Percentiles rank a stretch among this genome's conserved stretches.
These are phyloP conservation scores for Plasmodium sp. DNA, from an alignment of 169 alveolate species.

Conservation along the genomic window DNA sequence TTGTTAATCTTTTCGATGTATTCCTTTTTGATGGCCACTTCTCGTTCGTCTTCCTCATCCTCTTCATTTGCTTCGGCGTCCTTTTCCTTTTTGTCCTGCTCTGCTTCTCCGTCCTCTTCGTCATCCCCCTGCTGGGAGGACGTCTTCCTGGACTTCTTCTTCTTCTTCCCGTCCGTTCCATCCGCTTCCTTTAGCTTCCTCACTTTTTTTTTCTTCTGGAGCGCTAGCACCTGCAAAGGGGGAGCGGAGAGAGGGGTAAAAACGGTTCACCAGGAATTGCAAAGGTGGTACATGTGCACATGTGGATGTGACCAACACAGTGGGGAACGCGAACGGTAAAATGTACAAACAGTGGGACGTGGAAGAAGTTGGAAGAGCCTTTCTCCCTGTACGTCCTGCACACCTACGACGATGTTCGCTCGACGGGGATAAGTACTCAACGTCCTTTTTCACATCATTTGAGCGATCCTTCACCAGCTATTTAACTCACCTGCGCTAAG, in stretches of 20 bases:
- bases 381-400: neutral
- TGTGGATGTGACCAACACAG: neutral
- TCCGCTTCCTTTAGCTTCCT: slow-evolving; percentile 30
- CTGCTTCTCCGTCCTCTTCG: neutral
- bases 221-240: slow-evolving; percentile 37
- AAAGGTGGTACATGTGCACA: neutral
- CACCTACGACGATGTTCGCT: neutral
- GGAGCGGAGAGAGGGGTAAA: neutral
- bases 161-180: neutral
- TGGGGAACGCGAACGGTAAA: neutral
- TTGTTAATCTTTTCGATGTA: slow-evolving; percentile 55
- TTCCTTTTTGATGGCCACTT: slow-evolving; percentile 40
- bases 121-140: neutral
- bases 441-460: neutral
- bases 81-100: slow-evolving; percentile 8
- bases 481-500: slow-evolving; percentile 40
- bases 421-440: neutral
- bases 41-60: slow-evolving; percentile 51
- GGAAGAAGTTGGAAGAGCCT: neutral
- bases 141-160: slow-evolving; percentile 15
- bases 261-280: neutral
- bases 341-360: neutral
- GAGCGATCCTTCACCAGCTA: neutral
- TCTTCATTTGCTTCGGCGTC: neutral
- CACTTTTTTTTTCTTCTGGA: slow-evolving; percentile 40